These are phyloP conservation scores for Prunus mongolica DNA, from an alignment of 306 rosid genomes.

Conservation along the genomic window DNA sequence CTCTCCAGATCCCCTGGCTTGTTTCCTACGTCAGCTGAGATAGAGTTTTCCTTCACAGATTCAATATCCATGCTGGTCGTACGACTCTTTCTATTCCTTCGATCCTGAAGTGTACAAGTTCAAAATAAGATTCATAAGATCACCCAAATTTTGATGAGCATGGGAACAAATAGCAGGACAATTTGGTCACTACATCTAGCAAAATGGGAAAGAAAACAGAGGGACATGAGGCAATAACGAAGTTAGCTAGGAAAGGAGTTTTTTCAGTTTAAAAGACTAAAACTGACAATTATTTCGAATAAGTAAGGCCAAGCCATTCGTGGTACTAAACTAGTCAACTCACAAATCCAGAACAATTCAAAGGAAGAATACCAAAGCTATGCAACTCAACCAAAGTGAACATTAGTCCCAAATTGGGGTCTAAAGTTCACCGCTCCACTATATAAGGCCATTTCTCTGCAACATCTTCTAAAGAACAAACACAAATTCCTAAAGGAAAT, in stretches of 20 bases:
- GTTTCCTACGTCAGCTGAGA: conserved; percentile 42
- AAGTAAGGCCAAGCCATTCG: no score
- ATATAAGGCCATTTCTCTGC: not conserved
- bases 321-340: no score
- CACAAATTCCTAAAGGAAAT: not conserved
- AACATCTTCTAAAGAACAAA: not conserved
- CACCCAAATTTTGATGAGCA: not conserved
- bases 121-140: not conserved
- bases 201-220: no score
- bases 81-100: conserved; percentile 74
- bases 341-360: not conserved
- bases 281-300: no score
- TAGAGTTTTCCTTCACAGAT: conserved; percentile 50
- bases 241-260: not conserved
- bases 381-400: not conserved
- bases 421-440: not conserved
- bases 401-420: not conserved
- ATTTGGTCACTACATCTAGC: no score
- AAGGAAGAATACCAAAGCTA: not conserved
- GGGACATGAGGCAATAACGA: not conserved
- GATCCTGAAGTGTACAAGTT: conserved; percentile 55
- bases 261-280: not conserved
- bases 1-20: conserved; percentile 35
- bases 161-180: not conserved
- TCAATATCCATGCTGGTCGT: conserved; percentile 74